phyloP scores from a whole-genome alignment of 768 basidiomycete genomes.

The Hygrocybe punicea region DNA sequence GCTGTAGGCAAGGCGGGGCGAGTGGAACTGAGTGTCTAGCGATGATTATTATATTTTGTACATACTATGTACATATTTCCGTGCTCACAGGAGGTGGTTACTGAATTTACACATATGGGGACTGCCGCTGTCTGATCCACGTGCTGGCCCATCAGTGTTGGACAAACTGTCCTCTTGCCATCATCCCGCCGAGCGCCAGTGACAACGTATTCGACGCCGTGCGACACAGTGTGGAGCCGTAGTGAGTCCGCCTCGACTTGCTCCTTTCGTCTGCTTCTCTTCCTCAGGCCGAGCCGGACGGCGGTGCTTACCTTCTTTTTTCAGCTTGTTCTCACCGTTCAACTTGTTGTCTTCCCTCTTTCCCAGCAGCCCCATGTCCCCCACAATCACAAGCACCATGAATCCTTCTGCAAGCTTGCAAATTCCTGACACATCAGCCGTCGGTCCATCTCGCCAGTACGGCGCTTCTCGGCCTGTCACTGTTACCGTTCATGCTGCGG shows the following conservation, averaged over 20 bases:
- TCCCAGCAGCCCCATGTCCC: background rate
- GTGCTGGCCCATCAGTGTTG: background rate
- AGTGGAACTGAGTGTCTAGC: constrained; percentile 63
- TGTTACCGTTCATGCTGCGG: constrained; percentile 51
- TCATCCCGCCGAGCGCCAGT: background rate
- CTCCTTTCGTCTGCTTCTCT: background rate
- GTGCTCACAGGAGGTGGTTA: too few species aligned
- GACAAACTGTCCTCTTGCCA: background rate
- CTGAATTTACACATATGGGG: background rate
- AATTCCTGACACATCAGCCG: constrained; percentile 8
- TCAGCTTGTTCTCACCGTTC: background rate
- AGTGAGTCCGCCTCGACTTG: background rate
- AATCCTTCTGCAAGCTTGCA: constrained; percentile 9
- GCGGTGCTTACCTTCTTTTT: background rate
- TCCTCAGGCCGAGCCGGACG: background rate
- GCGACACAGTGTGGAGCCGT: background rate
- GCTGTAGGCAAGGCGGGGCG: constrained; percentile 50
- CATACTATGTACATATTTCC: background rate
- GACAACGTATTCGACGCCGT: background rate
- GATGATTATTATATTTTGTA: background rate
- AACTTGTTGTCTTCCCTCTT: background rate
- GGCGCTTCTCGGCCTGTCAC: constrained; percentile 53
- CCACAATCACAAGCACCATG: background rate
- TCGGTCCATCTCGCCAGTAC: constrained; percentile 9
- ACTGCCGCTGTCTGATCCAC: background rate